These are phyloP conservation scores for Lasiodiplodia theobromae DNA, from an alignment of 2,329 filamentous ascomycete genomes.

Conservation along the genomic window DNA sequence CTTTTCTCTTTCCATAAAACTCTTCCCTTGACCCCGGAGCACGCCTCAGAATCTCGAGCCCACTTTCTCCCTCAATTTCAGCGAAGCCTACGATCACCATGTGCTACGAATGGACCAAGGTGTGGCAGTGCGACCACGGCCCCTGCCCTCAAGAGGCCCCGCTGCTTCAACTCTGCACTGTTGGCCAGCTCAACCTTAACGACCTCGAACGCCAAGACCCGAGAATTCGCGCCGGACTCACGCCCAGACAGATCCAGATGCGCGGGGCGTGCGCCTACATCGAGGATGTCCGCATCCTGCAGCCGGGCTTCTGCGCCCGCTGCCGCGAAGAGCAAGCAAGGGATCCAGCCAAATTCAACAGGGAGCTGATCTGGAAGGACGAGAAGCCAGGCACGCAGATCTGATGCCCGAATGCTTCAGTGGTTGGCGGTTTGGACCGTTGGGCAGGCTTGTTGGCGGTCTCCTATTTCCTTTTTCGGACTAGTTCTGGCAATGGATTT, in stretches of 20 bases:
- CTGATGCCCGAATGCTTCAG: not conserved
- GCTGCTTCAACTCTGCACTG: slow-evolving; percentile 15
- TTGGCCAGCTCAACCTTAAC: slow-evolving; percentile 21
- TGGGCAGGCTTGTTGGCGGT: not conserved
- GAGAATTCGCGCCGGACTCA: slow-evolving; percentile 1
- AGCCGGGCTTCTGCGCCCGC: slow-evolving; percentile 23
- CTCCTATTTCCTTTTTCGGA: not conserved
- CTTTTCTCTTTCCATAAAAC: not conserved
- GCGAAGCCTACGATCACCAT: slow-evolving; percentile 1
- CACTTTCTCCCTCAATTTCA: not conserved
- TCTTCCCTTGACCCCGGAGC: not conserved
- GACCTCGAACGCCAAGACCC: slow-evolving; percentile 3
- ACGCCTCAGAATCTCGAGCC: not conserved
- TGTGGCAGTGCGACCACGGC: slow-evolving; percentile 29
- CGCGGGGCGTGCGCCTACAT: slow-evolving; percentile 28
- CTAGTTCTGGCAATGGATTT: not conserved
- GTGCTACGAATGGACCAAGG: slow-evolving; percentile 29
- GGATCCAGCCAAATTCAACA: slow-evolving; percentile 14
- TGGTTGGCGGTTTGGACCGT: not conserved
- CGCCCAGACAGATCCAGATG: slow-evolving; percentile 14
- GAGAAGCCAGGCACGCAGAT: slow-evolving; percentile 19
- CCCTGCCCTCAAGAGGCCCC: slow-evolving; percentile 19
- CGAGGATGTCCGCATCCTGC: slow-evolving; percentile 27
- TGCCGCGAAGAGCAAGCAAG: slow-evolving; percentile 19
- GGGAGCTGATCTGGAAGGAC: slow-evolving; percentile 26